These are phyloP conservation scores for Chloris gayana DNA, from an alignment of 176 grass and related monocot genomes.

Conservation along the genomic window DNA sequence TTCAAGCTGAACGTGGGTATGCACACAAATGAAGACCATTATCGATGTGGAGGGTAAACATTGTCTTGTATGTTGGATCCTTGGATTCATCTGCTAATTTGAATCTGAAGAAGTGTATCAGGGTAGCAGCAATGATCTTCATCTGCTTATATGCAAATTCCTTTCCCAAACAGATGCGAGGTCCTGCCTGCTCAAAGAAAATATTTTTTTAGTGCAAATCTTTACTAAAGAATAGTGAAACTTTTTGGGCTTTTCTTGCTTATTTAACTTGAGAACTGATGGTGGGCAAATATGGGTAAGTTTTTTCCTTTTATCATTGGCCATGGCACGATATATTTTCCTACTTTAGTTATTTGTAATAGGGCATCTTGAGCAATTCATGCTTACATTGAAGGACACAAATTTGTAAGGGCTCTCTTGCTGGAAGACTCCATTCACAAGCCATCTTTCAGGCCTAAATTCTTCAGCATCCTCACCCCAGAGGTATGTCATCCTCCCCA, in stretches of 20 bases:
- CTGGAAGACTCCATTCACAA: slow-evolving; percentile 56
- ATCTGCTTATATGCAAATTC: slow-evolving; percentile 82
- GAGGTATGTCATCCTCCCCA: slow-evolving; percentile 70
- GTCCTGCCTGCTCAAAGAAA: slow-evolving; percentile 53
- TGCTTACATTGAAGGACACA: slow-evolving; percentile 61
- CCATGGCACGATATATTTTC: background rate
- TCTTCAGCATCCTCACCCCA: slow-evolving; percentile 66
- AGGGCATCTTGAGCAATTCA: background rate
- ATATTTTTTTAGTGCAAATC: slow-evolving; percentile 19
- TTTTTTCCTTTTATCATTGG: background rate
- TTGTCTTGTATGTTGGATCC: slow-evolving; percentile 49
- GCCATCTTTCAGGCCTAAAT: slow-evolving; percentile 67
- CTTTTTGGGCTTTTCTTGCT: background rate
- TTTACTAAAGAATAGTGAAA: background rate
- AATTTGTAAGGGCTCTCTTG: slow-evolving; percentile 68
- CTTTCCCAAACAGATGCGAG: slow-evolving; percentile 70
- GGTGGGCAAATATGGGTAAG: background rate
- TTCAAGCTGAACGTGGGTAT: slow-evolving; percentile 32
- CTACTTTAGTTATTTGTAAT: background rate
- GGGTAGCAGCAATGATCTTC: slow-evolving; percentile 61
- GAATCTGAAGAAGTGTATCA: slow-evolving; percentile 71
- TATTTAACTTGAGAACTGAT: background rate
- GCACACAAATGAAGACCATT: slow-evolving; percentile 49
- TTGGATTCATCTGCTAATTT: slow-evolving; percentile 58
- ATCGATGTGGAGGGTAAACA: slow-evolving; percentile 66